Evolutionary conservation across 1,139 yeast species (phyloP).

Genomic region (Magnusiomyces suaveolens): DNA sequence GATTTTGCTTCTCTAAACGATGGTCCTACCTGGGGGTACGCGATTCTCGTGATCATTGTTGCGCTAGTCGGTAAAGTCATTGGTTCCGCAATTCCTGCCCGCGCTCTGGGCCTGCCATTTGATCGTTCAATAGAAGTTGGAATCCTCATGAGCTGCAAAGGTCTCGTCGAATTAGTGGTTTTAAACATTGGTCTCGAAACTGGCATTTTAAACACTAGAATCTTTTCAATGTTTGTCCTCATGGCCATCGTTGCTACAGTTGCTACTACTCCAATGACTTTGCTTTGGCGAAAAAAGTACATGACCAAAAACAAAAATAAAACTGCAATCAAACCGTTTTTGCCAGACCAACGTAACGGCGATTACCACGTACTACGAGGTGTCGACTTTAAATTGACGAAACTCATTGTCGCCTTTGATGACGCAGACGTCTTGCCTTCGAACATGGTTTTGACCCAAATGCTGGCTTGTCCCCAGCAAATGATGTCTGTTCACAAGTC

Average conservation of each 20-base stretch:
- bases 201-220: conserved; percentile 50
- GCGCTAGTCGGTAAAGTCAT: conserved; percentile 58
- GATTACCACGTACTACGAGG: background rate
- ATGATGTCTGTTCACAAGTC: conserved; percentile 21
- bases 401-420: conserved; percentile 17
- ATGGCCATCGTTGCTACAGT: conserved; percentile 74
- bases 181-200: conserved; percentile 65
- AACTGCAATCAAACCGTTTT: background rate
- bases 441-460: conserved; percentile 31
- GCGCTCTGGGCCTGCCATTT: conserved; percentile 51
- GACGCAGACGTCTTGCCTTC: conserved; percentile 24
- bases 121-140: conserved; percentile 70
- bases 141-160: conserved; percentile 79
- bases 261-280: conserved; percentile 62
- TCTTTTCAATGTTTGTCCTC: conserved; percentile 69
- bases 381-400: conserved; percentile 14
- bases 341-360: conserved; percentile 9
- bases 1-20: conserved; percentile 52
- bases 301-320: conserved; percentile 35
- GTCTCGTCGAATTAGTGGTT: conserved; percentile 63
- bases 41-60: conserved; percentile 51
- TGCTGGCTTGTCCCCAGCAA: conserved; percentile 22
- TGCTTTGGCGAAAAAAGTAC: conserved; percentile 32
- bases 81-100: conserved; percentile 61
- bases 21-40: conserved; percentile 71